phyloP scores from a whole-genome alignment of 306 rosid species.

The Vachellia collinsii region DNA sequence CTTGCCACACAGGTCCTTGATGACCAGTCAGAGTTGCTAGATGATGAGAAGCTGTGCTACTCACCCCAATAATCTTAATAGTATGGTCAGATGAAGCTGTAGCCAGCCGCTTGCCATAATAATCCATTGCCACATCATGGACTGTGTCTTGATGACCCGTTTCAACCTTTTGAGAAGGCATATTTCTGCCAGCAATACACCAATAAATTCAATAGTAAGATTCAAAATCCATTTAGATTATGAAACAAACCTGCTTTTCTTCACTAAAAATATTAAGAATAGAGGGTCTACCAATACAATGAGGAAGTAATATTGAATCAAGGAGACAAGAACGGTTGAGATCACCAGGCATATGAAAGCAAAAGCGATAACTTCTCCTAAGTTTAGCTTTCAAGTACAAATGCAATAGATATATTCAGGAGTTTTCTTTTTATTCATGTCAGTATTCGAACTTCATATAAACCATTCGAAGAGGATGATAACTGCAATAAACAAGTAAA shows the following conservation, averaged over 20 bases:
- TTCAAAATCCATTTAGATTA: slow-evolving; percentile 2
- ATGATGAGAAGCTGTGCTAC: slow-evolving; percentile 65
- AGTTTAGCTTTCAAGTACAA: slow-evolving; percentile 8
- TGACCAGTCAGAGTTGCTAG: slow-evolving; percentile 69
- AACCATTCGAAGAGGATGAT: neutral
- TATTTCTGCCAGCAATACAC: slow-evolving; percentile 40
- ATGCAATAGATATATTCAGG: neutral
- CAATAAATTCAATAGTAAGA: neutral
- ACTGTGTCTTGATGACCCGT: slow-evolving; percentile 72
- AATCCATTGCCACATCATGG: slow-evolving; percentile 77
- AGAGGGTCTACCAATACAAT: neutral
- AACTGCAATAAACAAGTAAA: neutral
- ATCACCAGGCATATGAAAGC: neutral
- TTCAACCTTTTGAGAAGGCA: slow-evolving; percentile 74
- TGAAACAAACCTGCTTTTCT: slow-evolving; percentile 8
- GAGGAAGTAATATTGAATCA: neutral
- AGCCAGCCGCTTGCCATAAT: slow-evolving; percentile 76
- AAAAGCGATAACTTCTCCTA: neutral
- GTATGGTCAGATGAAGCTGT: slow-evolving; percentile 74
- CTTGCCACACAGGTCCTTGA: slow-evolving; percentile 82
- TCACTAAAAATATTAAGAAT: neutral
- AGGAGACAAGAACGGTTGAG: neutral
- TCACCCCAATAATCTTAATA: slow-evolving; percentile 69
- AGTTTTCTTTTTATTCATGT: neutral
- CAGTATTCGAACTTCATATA: neutral